Conservation (phyloP, 2,329 filamentous ascomycete species). For the Sordariomycetes sp. region DNA sequence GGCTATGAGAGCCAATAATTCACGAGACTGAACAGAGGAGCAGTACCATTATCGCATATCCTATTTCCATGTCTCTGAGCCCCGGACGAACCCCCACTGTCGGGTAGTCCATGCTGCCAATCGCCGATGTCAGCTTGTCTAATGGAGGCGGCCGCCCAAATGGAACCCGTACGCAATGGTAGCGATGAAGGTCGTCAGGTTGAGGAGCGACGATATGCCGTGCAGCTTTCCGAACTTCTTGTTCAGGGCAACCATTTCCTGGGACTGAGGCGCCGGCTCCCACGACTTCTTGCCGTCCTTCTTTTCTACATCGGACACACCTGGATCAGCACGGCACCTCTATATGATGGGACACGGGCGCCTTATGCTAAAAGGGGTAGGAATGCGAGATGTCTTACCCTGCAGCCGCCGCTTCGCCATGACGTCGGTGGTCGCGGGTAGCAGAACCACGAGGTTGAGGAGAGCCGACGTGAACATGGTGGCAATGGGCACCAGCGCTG, state of each 20-base stretch:
- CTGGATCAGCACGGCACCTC: background rate
- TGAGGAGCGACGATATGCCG: constrained; percentile 67
- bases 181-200: constrained; percentile 56
- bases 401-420: constrained; percentile 70
- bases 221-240: constrained; percentile 64
- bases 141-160: constrained; percentile 50
- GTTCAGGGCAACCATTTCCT: constrained; percentile 73
- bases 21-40: no score
- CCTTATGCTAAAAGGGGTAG: background rate
- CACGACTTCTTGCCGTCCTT: constrained; percentile 81
- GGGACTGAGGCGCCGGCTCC: constrained; percentile 65
- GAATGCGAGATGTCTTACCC: constrained; percentile 36
- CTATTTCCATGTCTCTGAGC: no score
- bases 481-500: constrained; percentile 54
- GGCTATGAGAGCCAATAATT: no score
- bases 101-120: no score
- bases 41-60: no score
- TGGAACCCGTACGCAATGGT: constrained; percentile 68
- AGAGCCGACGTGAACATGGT: constrained; percentile 59
- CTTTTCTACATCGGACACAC: constrained; percentile 40
- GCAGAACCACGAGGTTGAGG: constrained; percentile 56
- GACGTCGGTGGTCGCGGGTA: constrained; percentile 60
- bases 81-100: no score
- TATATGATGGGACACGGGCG: background rate
- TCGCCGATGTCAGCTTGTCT: constrained; percentile 5